phyloP scores from a whole-genome alignment of 164 flowering plant species.

The Umbilicus rupestris region DNA sequence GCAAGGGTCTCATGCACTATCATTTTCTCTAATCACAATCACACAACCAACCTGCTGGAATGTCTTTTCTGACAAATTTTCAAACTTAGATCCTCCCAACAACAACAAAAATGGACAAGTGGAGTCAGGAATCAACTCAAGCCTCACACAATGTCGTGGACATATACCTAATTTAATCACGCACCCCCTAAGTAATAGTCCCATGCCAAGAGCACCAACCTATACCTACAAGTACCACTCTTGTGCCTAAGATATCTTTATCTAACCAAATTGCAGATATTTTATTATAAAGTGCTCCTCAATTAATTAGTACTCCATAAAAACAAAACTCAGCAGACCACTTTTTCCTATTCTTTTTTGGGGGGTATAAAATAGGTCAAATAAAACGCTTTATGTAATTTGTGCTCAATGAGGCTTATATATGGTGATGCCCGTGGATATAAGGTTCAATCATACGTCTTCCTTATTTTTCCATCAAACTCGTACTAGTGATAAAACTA shows the following conservation, averaged over 20 bases:
- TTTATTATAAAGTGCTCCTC: no score
- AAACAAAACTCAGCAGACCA: no score
- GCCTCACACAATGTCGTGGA: background rate
- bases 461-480: no score
- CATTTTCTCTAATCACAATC: background rate
- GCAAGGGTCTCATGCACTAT: background rate
- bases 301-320: no score
- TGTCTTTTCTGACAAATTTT: slow-evolving; percentile 5
- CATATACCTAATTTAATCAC: slow-evolving; percentile 4
- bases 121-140: background rate
- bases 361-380: no score
- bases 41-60: slow-evolving; percentile 1
- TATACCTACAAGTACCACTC: background rate
- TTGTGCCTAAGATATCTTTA: background rate
- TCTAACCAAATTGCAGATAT: background rate
- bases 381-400: no score
- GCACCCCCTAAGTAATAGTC: background rate
- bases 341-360: no score
- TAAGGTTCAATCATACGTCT: no score
- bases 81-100: slow-evolving; percentile 6
- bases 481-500: no score
- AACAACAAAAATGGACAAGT: background rate
- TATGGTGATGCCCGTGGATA: no score
- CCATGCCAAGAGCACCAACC: background rate
- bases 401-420: no score